A percentile compares a stretch with the other conserved stretches of the same genome.
These are phyloP conservation scores for Arthrobotrys musiformis DNA, from an alignment of 2,329 filamentous ascomycete genomes.

Conservation along the genomic window DNA sequence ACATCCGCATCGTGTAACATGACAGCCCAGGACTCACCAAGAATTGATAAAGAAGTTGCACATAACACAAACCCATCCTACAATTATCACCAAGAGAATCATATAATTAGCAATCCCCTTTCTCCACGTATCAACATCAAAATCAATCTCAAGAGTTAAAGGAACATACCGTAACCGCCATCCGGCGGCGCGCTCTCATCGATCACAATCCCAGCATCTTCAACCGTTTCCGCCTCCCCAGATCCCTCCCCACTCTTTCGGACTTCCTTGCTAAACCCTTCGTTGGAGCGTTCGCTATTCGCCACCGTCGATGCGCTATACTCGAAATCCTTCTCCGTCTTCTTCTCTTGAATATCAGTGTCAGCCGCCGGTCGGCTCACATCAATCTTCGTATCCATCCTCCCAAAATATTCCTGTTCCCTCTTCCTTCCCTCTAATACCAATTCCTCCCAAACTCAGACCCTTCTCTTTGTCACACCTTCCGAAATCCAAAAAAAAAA, in stretches of 20 bases:
- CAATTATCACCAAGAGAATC: neutral
- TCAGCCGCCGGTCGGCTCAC: slow-evolving; percentile 3
- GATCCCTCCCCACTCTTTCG: slow-evolving; percentile 13
- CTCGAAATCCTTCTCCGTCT: slow-evolving; percentile 18
- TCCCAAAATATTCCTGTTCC: neutral
- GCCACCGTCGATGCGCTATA: slow-evolving; percentile 23
- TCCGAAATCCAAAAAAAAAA: neutral
- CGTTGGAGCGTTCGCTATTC: slow-evolving; percentile 44
- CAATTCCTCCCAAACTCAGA: neutral
- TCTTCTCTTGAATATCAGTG: slow-evolving; percentile 35
- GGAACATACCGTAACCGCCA: slow-evolving; percentile 70
- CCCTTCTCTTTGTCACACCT: neutral
- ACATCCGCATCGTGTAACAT: neutral
- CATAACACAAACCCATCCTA: slow-evolving; percentile 58
- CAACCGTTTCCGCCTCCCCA: slow-evolving; percentile 3
- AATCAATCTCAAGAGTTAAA: too few relatives aligned
- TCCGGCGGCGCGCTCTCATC: slow-evolving; percentile 65
- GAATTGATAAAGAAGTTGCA: slow-evolving; percentile 50
- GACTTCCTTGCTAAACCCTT: slow-evolving; percentile 27
- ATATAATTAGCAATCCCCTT: slow-evolving; percentile 9
- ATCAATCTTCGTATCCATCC: slow-evolving; percentile 46
- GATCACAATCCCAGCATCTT: slow-evolving; percentile 26
- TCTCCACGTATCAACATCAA: slow-evolving; percentile 1
- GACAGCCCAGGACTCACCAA: slow-evolving; percentile 30
- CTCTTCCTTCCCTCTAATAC: neutral